Conservation (phyloP, 805 yeast genomes). For the Barnettozyma pratensis region DNA sequence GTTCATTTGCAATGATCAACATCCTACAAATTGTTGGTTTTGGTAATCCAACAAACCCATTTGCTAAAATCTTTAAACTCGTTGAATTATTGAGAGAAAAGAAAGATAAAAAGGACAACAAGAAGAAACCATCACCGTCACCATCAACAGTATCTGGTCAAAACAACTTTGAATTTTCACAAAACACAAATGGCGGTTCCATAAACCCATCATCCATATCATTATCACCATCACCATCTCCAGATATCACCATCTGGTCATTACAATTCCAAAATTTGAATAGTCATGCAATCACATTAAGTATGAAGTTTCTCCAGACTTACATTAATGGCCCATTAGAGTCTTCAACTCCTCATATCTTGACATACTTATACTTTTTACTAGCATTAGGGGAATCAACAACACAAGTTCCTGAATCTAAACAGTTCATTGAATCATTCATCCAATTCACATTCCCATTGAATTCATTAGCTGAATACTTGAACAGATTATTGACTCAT, state of each 20-base stretch:
- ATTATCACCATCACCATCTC: neutral
- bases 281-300: conserved; percentile 59
- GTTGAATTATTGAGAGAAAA: conserved; percentile 70
- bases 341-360: conserved; percentile 65
- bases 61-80: conserved; percentile 66
- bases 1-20: conserved; percentile 72
- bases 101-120: conserved; percentile 65
- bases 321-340: conserved; percentile 64
- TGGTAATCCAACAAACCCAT: conserved; percentile 71
- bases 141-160: conserved; percentile 5
- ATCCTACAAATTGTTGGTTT: conserved; percentile 72
- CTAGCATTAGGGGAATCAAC: conserved; percentile 57
- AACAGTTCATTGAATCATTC: conserved; percentile 43
- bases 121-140: conserved; percentile 21
- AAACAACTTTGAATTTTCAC: neutral
- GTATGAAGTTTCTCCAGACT: conserved; percentile 61
- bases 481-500: conserved; percentile 49
- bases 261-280: conserved; percentile 10
- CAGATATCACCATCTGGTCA: conserved; percentile 27
- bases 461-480: conserved; percentile 56
- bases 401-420: conserved; percentile 39
- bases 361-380: conserved; percentile 74
- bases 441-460: conserved; percentile 61
- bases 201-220: neutral
- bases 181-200: neutral